Percentiles rank a stretch among this genome's conserved stretches.
These are phyloP conservation scores for Citrus mangshanensis DNA, from an alignment of 345 rosid genomes.

Conservation along the genomic window DNA sequence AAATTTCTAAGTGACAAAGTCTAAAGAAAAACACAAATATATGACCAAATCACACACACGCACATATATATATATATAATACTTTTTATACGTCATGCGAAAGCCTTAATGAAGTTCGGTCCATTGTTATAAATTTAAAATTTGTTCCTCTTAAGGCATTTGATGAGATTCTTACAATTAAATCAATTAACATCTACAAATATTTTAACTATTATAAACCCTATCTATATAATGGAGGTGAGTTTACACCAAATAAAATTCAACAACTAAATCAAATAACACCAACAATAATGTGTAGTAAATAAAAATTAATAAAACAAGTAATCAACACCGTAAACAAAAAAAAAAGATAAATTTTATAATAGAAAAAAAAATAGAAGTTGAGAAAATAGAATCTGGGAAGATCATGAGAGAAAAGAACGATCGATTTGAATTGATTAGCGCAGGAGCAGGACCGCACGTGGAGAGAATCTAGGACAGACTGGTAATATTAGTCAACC, in stretches of 20 bases:
- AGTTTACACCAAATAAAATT: too few species aligned
- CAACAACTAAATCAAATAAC: neutral
- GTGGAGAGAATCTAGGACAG: constrained; percentile 13
- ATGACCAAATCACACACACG: too few species aligned
- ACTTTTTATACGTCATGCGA: too few species aligned
- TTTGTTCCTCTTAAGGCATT: neutral
- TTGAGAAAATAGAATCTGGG: too few species aligned
- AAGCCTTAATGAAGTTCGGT: too few species aligned
- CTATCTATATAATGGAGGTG: neutral
- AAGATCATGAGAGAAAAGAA: too few species aligned
- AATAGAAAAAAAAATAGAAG: neutral
- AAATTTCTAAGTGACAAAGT: too few species aligned
- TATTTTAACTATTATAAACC: too few species aligned
- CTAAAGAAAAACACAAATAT: too few species aligned
- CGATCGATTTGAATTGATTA: too few species aligned
- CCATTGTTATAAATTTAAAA: too few species aligned
- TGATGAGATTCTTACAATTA: neutral
- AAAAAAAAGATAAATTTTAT: neutral
- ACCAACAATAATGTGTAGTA: neutral
- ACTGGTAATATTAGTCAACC: constrained; percentile 10
- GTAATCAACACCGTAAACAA: neutral
- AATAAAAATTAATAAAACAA: neutral
- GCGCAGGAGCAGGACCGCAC: neutral
- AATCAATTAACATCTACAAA: neutral
- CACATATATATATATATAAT: too few species aligned